Conservation (phyloP, 2,329 filamentous ascomycete genomes). For the Orbilia quercus region DNA sequence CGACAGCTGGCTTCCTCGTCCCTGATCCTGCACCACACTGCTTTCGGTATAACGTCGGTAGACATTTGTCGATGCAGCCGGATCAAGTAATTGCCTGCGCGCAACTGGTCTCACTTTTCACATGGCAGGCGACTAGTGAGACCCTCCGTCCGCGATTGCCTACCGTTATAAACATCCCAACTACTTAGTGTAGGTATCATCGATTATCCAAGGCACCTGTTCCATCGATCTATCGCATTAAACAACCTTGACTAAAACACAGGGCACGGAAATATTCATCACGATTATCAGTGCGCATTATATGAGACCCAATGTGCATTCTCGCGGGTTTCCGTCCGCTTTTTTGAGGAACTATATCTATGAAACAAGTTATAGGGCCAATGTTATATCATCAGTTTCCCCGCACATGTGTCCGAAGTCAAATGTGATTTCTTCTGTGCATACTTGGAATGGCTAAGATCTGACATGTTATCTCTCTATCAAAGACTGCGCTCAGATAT, state of each 20-base stretch:
- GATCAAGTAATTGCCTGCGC: conserved; percentile 34
- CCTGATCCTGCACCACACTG: conserved; percentile 33
- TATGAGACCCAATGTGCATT: background rate
- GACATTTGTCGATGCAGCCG: conserved; percentile 15
- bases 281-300: too few relatives aligned
- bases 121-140: conserved; percentile 36
- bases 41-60: conserved; percentile 32
- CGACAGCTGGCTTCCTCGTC: conserved; percentile 24
- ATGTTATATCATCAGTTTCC: too few relatives aligned
- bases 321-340: background rate
- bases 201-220: conserved; percentile 17
- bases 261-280: too few relatives aligned
- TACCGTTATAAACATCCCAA: background rate
- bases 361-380: background rate
- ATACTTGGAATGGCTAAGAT: background rate
- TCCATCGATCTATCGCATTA: background rate
- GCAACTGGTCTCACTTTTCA: conserved; percentile 13
- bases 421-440: background rate
- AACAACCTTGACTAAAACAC: too few relatives aligned
- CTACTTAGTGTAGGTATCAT: background rate
- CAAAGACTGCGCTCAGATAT: background rate
- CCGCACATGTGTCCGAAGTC: background rate
- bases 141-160: conserved; percentile 21
- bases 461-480: background rate
- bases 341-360: background rate